phyloP scores from a whole-genome alignment of 2,329 filamentous ascomycete genomes.

The Exophiala xenobiotica region DNA sequence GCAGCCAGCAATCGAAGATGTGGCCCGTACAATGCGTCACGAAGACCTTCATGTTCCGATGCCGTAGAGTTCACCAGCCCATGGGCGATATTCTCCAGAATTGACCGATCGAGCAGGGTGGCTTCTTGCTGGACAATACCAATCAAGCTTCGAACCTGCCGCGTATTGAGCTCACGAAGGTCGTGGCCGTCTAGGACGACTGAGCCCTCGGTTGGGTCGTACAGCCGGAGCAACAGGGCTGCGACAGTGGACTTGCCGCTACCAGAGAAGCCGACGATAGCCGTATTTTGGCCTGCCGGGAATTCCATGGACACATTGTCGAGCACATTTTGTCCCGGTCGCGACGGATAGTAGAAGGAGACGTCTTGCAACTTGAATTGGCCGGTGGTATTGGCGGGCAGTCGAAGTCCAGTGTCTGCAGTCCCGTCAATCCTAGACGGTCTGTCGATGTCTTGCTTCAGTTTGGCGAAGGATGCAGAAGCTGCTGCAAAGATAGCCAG shows the following conservation, averaged over 20 bases:
- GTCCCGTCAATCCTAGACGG: constrained; percentile 46
- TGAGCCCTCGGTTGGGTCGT: constrained; percentile 36
- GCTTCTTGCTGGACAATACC: constrained; percentile 53
- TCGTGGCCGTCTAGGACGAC: constrained; percentile 35
- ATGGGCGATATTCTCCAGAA: constrained; percentile 55
- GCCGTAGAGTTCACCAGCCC: constrained; percentile 44
- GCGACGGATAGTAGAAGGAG: constrained; percentile 39
- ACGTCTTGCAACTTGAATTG: constrained; percentile 38
- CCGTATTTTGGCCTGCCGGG: constrained; percentile 39
- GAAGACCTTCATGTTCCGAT: constrained; percentile 32
- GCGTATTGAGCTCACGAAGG: constrained; percentile 35
- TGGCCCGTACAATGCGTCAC: constrained; percentile 27
- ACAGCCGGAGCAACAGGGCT: constrained; percentile 39
- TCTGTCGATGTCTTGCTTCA: constrained; percentile 59
- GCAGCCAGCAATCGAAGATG: constrained; percentile 5
- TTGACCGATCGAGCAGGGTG: constrained; percentile 51
- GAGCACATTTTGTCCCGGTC: constrained; percentile 36
- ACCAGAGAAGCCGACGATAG: constrained; percentile 51
- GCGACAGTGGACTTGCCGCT: constrained; percentile 53
- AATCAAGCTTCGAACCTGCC: constrained; percentile 37
- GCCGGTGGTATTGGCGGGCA: constrained; percentile 1
- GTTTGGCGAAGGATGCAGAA: constrained; percentile 56
- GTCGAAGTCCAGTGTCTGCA: not conserved
- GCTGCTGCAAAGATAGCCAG: not conserved
- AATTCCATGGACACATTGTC: constrained; percentile 36